Conservation (phyloP, 805 yeast genomes). For the Metschnikowia aberdeeniae region DNA sequence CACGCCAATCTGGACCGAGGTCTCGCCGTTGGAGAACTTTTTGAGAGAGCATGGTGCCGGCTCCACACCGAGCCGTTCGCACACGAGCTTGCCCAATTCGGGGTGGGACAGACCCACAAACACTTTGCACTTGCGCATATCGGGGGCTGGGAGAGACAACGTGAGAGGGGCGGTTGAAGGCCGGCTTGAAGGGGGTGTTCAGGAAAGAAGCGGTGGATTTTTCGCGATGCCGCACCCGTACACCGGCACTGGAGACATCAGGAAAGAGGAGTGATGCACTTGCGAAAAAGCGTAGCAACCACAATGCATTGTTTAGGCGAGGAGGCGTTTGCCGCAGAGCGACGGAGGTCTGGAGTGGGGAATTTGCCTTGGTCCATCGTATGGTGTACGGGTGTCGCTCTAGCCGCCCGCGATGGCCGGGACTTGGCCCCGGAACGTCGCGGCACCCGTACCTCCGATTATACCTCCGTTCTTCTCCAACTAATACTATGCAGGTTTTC, state of each 20-base stretch:
- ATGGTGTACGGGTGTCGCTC: neutral
- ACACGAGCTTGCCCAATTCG: conserved; percentile 83
- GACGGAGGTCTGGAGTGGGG: too few species aligned
- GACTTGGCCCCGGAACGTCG: too few species aligned
- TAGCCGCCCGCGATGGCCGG: too few species aligned
- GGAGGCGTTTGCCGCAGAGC: too few species aligned
- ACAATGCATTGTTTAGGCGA: too few species aligned
- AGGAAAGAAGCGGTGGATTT: neutral
- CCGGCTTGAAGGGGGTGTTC: neutral
- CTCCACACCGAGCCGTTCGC: conserved; percentile 85
- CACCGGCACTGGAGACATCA: too few species aligned
- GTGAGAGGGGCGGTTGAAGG: neutral
- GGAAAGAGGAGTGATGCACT: too few species aligned
- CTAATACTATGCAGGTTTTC: too few species aligned
- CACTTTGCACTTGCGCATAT: conserved; percentile 94
- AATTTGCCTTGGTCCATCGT: too few species aligned
- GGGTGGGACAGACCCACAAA: conserved; percentile 98
- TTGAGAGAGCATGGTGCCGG: conserved; percentile 90
- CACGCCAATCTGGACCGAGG: conserved; percentile 91
- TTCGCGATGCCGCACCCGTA: neutral
- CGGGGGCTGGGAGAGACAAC: conserved; percentile 2
- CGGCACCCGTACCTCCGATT: too few species aligned
- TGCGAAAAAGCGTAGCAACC: too few species aligned
- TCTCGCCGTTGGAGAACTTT: conserved; percentile 96
- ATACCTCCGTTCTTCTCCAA: too few species aligned